Conservation (phyloP, 1,284 basidiomycete species). For the Leccinum pseudoinsigne region DNA sequence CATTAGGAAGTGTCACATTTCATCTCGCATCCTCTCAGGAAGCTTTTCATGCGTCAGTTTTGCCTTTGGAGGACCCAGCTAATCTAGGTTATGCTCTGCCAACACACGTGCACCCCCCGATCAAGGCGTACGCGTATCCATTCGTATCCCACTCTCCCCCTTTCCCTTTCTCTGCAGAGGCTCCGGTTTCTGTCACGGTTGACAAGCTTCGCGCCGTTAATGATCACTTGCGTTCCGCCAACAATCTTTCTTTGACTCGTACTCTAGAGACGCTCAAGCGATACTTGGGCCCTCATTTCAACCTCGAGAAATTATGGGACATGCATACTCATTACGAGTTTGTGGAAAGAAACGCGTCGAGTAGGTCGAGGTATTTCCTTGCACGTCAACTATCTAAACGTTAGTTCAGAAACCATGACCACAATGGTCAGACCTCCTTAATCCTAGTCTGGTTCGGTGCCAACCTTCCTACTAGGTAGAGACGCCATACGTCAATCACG, state of each 20-base stretch:
- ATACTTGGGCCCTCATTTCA: slow-evolving; percentile 43
- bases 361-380: slow-evolving; percentile 26
- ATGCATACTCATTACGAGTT: slow-evolving; percentile 49
- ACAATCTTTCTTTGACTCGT: slow-evolving; percentile 43
- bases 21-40: slow-evolving; percentile 44
- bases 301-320: slow-evolving; percentile 46
- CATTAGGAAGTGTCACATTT: slow-evolving; percentile 33
- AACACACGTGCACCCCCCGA: slow-evolving; percentile 31
- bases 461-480: slow-evolving; percentile 34
- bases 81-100: slow-evolving; percentile 29
- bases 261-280: slow-evolving; percentile 40
- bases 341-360: slow-evolving; percentile 39
- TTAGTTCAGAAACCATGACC: slow-evolving; percentile 41
- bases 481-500: slow-evolving; percentile 50
- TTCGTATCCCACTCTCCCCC: slow-evolving; percentile 37
- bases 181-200: slow-evolving; percentile 34
- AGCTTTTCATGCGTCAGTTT: slow-evolving; percentile 35
- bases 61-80: slow-evolving; percentile 29
- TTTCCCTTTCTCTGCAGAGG: slow-evolving; percentile 38
- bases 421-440: slow-evolving; percentile 38
- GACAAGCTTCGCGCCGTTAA: slow-evolving; percentile 30
- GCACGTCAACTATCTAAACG: neutral
- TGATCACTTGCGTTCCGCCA: slow-evolving; percentile 41
- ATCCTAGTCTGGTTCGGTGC: neutral
- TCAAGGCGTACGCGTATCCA: slow-evolving; percentile 40